phyloP scores from a whole-genome alignment of 2,329 filamentous ascomycete genomes.

The Ophiostoma piceae region DNA sequence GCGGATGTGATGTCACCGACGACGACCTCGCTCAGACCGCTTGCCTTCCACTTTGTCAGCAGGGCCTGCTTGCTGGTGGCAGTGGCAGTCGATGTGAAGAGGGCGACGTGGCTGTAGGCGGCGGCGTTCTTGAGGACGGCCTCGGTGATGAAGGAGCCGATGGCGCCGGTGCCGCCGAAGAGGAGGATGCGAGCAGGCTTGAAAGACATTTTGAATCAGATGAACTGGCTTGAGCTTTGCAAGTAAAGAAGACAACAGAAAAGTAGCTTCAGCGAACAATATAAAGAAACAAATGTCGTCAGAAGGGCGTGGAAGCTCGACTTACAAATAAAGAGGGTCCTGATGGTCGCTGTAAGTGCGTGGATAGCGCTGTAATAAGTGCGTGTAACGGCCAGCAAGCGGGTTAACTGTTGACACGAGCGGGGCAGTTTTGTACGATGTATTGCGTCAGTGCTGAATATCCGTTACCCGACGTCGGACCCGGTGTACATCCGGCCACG shows the following conservation, averaged over 20 bases:
- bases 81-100: conserved; percentile 44
- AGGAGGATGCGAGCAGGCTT: conserved; percentile 26
- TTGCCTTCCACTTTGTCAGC: conserved; percentile 39
- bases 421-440: conserved; percentile 1
- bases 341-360: not conserved
- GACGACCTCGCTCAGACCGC: conserved; percentile 49
- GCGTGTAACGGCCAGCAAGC: not conserved
- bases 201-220: conserved; percentile 10
- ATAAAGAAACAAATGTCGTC: not conserved
- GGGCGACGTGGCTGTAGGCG: conserved; percentile 32
- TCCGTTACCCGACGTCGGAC: not conserved
- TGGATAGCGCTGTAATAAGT: not conserved
- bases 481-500: not conserved
- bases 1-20: conserved; percentile 51
- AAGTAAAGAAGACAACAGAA: not conserved
- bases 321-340: conserved; percentile 13
- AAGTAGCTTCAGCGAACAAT: not conserved
- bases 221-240: not conserved
- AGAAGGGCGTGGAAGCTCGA: conserved; percentile 16
- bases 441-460: not conserved
- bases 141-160: conserved; percentile 37
- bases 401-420: conserved; percentile 13
- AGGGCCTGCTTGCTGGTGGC: conserved; percentile 45
- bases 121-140: conserved; percentile 33
- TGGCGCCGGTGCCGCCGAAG: conserved; percentile 38